A percentile compares a stretch with the other conserved stretches of the same genome.
phyloP scores from a whole-genome alignment of 2,329 filamentous ascomycete species.

The Knufia petricola region DNA sequence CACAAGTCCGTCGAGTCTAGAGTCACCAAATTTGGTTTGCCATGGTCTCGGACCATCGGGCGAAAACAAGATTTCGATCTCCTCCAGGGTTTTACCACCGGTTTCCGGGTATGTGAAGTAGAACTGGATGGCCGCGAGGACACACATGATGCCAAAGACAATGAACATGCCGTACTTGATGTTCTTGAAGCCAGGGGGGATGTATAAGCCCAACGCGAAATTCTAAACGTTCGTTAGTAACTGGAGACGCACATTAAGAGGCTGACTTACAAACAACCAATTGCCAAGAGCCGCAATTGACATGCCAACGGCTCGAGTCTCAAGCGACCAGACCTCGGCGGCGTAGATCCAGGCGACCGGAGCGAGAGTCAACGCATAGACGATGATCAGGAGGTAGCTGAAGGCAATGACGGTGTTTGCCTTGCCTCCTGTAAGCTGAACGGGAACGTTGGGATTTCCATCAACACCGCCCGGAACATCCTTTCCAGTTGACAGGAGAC shows the following conservation, averaged over 20 bases:
- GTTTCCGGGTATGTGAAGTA: conserved; percentile 35
- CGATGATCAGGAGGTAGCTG: conserved; percentile 53
- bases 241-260: no score
- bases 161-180: conserved; percentile 48
- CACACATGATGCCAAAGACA: conserved; percentile 40
- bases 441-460: conserved; percentile 44
- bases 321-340: conserved; percentile 54
- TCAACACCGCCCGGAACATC: conserved; percentile 36
- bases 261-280: conserved; percentile 48
- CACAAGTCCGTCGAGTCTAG: conserved; percentile 25
- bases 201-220: conserved; percentile 50
- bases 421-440: conserved; percentile 42
- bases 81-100: conserved; percentile 30
- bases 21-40: conserved; percentile 28
- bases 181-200: conserved; percentile 49
- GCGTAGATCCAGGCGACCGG: conserved; percentile 57
- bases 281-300: conserved; percentile 45
- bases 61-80: conserved; percentile 32
- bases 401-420: conserved; percentile 57
- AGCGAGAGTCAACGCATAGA: conserved; percentile 51
- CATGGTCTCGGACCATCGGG: conserved; percentile 24
- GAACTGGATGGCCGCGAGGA: conserved; percentile 38
- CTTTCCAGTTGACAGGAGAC: conserved; percentile 34
- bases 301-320: conserved; percentile 52
- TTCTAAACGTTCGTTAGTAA: no score